Conservation (phyloP, 257 asterid genomes). For the Solanum tarijense region DNA sequence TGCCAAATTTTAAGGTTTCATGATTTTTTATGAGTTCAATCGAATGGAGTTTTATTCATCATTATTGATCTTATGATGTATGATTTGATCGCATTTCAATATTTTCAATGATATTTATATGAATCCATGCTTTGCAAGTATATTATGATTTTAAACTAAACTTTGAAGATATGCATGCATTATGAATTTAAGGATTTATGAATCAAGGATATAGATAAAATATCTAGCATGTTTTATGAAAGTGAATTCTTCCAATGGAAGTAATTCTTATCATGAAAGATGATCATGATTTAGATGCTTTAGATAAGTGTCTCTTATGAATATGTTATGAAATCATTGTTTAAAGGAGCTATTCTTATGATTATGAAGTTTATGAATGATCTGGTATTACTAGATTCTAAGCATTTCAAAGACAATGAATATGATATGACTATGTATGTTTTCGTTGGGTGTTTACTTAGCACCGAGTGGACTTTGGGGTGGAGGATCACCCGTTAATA, state of each 20-base stretch:
- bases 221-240: neutral
- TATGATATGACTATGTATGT: neutral
- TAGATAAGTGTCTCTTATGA: neutral
- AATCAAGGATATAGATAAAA: no score
- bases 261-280: no score
- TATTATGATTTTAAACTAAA: neutral
- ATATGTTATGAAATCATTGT: neutral
- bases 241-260: neutral
- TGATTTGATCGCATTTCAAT: neutral
- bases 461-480: neutral
- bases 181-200: neutral
- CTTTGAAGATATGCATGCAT: neutral
- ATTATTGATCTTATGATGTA: neutral
- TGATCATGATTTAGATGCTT: no score
- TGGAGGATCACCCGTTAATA: no score
- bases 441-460: neutral
- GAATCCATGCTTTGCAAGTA: neutral
- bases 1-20: neutral
- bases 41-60: neutral
- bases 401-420: neutral
- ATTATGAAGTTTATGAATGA: neutral
- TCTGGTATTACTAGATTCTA: neutral
- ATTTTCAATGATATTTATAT: neutral
- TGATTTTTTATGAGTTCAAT: neutral
- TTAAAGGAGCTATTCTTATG: neutral